A percentile compares a stretch with the other conserved stretches of the same genome.
Conservation (phyloP, 345 rosid genomes). For the Arabis hirsuta region DNA sequence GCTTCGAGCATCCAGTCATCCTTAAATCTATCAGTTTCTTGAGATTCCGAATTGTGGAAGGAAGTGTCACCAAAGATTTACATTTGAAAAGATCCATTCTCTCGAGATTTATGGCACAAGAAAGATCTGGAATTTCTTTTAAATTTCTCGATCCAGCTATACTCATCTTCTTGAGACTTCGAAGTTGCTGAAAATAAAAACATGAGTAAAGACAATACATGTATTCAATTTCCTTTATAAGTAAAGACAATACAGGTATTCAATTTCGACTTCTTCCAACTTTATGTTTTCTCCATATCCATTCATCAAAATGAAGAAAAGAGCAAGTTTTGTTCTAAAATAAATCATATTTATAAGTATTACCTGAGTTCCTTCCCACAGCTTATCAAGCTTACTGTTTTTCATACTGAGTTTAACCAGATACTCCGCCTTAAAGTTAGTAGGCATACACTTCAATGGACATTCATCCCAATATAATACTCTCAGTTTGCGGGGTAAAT, state of each 20-base stretch:
- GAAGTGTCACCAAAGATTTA: neutral
- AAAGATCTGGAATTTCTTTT: neutral
- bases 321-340: too few species aligned
- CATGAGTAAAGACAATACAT: neutral
- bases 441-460: conserved; percentile 1
- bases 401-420: neutral
- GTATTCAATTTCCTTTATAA: too few species aligned
- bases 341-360: too few species aligned
- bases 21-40: neutral
- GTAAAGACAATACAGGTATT: too few species aligned
- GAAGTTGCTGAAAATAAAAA: conserved; percentile 5
- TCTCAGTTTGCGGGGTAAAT: conserved; percentile 11
- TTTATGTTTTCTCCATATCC: too few species aligned
- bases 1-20: neutral
- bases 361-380: conserved; percentile 9
- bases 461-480: neutral
- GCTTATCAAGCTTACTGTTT: neutral
- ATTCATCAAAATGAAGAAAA: too few species aligned
- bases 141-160: neutral
- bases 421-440: neutral
- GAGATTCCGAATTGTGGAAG: neutral
- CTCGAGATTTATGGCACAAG: neutral
- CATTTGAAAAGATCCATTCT: neutral
- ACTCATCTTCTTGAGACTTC: neutral
- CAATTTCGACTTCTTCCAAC: too few species aligned